Evolutionary conservation across 805 yeast genomes (phyloP), one percentile per base, ranked within the genome.

Genomic region (Ogataea pignaliae): DNA sequence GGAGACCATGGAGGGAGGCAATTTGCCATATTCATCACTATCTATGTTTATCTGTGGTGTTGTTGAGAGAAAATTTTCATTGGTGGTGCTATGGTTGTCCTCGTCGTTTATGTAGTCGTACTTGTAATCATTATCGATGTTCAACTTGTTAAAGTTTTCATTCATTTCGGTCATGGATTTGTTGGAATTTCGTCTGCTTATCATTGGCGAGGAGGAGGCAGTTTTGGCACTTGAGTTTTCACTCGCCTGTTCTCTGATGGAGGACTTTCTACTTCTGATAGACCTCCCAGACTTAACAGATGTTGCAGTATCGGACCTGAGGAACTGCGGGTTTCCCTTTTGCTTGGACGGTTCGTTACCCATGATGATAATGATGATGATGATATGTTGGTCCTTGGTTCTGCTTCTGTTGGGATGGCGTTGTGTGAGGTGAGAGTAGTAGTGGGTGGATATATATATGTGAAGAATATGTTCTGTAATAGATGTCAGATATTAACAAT

Each of bases 261-360:
- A 40, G 3, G 66, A 61, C 18, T 53, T 53, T 37, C 57, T 50
- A 39, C 64, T 57, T 39, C 63, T 55, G 2, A 63, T 41, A 2
- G 68, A 63, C 39, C 61, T 52, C 2, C 56, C 49, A 3, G 66
- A 61, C 46, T 50, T 50, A 5, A 54, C 51, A 11, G 68, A 63
- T 5, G 60, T 60, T 11, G 56, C 48, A 1, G 68, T 63, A 47
- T 63, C 66, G 3, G 66, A 49, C 36, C 68, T 51, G 8, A 57
- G 43, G 37, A 63, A 58, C 29, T 53, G 55, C 26, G 65, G 53
- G 34, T 41, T 46, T 6, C 54, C 47, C 39, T 54, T 59, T 17
- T 55, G 60, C 43, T 63, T 63, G 3, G 68, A 63, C 3, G 64
- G 53, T 51, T 63, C 66, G 47, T 63, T 63, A 40, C 68, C 68